Evolutionary conservation across 441 rosid genomes (phyloP).

Genomic region (Pelargonium fulgidum): DNA sequence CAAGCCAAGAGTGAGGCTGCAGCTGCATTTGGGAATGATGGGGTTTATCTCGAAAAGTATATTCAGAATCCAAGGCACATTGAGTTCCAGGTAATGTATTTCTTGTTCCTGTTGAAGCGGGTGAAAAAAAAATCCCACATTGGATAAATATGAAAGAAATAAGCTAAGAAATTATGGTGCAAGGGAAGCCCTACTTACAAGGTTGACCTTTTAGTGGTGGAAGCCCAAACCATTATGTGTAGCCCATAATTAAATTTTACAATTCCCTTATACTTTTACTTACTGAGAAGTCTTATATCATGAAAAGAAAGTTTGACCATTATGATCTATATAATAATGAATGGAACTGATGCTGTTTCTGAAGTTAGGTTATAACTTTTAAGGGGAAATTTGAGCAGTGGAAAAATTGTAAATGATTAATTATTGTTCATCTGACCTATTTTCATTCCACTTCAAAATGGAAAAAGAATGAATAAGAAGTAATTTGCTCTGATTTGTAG

Average conservation of each 20-base stretch:
- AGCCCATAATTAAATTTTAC: too few relatives aligned
- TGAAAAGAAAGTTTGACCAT: neutral
- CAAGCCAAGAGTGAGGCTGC: conserved; percentile 99
- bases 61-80: conserved; percentile 91
- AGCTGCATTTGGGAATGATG: conserved; percentile 99
- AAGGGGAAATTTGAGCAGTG: neutral
- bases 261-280: neutral
- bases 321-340: neutral
- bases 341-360: neutral
- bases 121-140: too few relatives aligned
- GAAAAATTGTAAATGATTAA: too few relatives aligned
- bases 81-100: conserved; percentile 73
- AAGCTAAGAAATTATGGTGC: too few relatives aligned
- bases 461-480: neutral
- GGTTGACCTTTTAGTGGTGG: too few relatives aligned
- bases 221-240: too few relatives aligned
- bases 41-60: conserved; percentile 85
- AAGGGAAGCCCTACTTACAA: too few relatives aligned
- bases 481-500: neutral
- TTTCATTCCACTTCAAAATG: neutral
- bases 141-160: too few relatives aligned
- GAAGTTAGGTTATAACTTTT: neutral
- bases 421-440: neutral
- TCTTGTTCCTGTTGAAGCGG: too few relatives aligned
- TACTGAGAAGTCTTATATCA: neutral